Percentiles rank a stretch among this genome's conserved stretches.
Conservation (phyloP, 805 yeast species). For the Kuraishia hungarica region DNA sequence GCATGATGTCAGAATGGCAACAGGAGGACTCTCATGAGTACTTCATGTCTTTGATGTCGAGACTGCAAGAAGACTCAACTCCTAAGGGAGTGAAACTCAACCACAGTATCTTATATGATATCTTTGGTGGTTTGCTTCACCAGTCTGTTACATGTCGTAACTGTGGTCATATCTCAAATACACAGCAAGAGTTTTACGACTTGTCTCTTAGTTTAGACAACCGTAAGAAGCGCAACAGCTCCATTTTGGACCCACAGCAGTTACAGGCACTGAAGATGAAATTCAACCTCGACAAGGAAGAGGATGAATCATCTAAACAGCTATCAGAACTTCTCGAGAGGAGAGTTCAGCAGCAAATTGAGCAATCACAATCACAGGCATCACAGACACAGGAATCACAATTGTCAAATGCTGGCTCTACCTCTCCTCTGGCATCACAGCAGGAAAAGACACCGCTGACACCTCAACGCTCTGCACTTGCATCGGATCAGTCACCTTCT, state of each 20-base stretch:
- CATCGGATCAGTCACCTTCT: constrained; percentile 1
- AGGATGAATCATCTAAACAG: background rate
- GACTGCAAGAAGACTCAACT: constrained; percentile 86
- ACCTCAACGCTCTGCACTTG: background rate
- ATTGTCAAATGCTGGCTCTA: background rate
- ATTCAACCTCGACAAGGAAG: background rate
- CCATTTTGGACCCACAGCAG: background rate
- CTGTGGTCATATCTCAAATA: constrained; percentile 77
- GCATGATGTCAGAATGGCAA: constrained; percentile 96
- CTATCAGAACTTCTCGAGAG: background rate
- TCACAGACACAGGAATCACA: background rate
- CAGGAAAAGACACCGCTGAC: background rate
- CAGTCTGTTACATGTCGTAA: constrained; percentile 79
- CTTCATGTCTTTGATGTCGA: constrained; percentile 81
- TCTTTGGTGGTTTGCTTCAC: constrained; percentile 84
- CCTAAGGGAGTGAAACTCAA: constrained; percentile 85
- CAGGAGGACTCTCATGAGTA: constrained; percentile 98
- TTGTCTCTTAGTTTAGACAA: constrained; percentile 70
- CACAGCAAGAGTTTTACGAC: constrained; percentile 92
- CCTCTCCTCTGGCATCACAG: background rate
- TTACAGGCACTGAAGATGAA: constrained; percentile 11
- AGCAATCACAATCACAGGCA: background rate
- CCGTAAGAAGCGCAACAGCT: constrained; percentile 20
- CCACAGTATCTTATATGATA: constrained; percentile 78
- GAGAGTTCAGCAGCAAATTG: background rate